phyloP scores from a whole-genome alignment of 441 rosid species.

The Gossypium lobatum region DNA sequence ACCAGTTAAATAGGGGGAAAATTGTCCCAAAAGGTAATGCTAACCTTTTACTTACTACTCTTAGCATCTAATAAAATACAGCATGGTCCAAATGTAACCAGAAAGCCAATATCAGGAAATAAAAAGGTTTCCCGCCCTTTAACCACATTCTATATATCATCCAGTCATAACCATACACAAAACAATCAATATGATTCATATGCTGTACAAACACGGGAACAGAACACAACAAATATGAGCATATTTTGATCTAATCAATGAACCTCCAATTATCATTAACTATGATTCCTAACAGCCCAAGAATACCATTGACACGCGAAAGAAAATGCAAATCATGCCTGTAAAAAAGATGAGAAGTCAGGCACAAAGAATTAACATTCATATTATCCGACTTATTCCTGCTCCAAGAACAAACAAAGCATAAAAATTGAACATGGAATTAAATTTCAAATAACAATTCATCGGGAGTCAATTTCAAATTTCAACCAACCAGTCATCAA shows the following conservation, averaged over 20 bases:
- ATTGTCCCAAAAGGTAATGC: not conserved
- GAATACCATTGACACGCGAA: not conserved
- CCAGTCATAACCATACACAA: not conserved
- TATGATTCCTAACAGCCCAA: not conserved
- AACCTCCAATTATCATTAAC: not conserved
- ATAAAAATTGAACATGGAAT: not conserved
- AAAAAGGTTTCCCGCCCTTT: not conserved
- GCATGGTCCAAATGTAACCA: not conserved
- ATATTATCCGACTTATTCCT: not conserved
- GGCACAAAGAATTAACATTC: not conserved
- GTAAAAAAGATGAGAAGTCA: not conserved
- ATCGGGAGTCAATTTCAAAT: not conserved
- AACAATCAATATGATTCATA: not conserved
- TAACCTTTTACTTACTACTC: no score
- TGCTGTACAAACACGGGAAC: not conserved
- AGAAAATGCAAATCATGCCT: not conserved
- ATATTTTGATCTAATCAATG: not conserved
- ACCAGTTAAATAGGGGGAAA: not conserved
- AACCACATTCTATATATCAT: not conserved
- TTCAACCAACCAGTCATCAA: not conserved
- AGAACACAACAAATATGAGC: not conserved
- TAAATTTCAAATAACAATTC: not conserved
- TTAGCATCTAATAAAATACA: not conserved
- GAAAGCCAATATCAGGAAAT: not conserved
- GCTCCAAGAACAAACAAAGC: not conserved